Base-by-base conservation (phyloP, 1,284 basidiomycete genomes). In the Naganishia liquefaciens region DNA sequence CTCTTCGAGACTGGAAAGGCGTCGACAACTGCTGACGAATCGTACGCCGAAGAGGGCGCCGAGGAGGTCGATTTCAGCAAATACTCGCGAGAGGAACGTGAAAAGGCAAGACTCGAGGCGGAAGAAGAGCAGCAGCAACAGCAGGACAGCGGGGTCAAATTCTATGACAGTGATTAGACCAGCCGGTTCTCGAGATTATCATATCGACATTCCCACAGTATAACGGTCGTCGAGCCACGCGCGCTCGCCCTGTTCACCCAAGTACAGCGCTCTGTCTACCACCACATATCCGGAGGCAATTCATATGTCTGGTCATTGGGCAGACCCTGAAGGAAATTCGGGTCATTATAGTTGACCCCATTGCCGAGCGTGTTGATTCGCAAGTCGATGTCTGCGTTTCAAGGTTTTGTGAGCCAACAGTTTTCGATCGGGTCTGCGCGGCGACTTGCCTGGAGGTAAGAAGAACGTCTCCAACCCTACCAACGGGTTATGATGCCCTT, bases 1-100 rank as follows among this genome's bases (percentile, higher is more conserved):
- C 79, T 95, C 63, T 96, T 95, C 77, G 91, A 94, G 77, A 85
- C 85, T 62, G 86, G 91, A 75, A 85, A 82, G 68, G 85, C 85
- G 70, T 81, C 92, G 62, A 89, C 82, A 79, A 78, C 78, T 3
- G 79, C 82, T 27, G 93, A 95, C 67, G 89, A 90, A 65, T 83
- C 79, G 25, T 81, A 91, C 46, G 79, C 88, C 63, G 79, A 94
- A 76, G 93, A 95, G 74, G 93, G 86, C 33, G 85, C 85, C 0
- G 51, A 53, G 43, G 91, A 90, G 37, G 90, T 95, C 58, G 93
- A 95, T 75, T 77, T 90, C 73, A 89, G 86, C 71, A 88, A 93
- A 76, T 96, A 93, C 74, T 88, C 92, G 68, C 83, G 93, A 68
- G 83, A 82, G 55, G 81, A 79, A 68, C 77, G 81, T 62, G 83